A percentile compares a stretch with the other conserved stretches of the same genome.
phyloP scores from a whole-genome alignment of 352 stramenopile genomes.

The Peronospora farinosa region DNA sequence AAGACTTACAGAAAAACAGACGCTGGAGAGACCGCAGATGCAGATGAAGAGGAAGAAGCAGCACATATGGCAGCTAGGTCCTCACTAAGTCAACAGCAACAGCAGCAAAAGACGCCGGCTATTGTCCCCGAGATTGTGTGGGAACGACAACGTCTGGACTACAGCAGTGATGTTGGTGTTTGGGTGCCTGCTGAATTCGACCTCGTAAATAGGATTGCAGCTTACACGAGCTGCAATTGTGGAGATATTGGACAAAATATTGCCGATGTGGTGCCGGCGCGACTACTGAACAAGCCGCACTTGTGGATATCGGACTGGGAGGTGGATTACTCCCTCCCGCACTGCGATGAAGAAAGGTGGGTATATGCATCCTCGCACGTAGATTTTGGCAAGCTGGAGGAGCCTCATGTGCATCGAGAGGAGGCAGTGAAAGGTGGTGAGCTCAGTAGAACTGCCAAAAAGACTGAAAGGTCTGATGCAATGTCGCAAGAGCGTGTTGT shows the following conservation, averaged over 20 bases:
- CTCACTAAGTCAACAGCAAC: constrained; percentile 24
- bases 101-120: constrained; percentile 25
- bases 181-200: constrained; percentile 42
- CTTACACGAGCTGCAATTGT: constrained; percentile 62
- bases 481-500: too few species aligned
- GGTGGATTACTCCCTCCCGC: constrained; percentile 41
- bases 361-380: constrained; percentile 47
- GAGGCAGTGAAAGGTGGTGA: constrained; percentile 3
- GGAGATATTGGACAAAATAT: constrained; percentile 49
- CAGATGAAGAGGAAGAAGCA: constrained; percentile 29
- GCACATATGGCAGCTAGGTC: constrained; percentile 14
- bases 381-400: constrained; percentile 29
- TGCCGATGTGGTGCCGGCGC: constrained; percentile 49
- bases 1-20: constrained; percentile 29
- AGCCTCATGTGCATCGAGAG: constrained; percentile 4
- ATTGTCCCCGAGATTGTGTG: constrained; percentile 47
- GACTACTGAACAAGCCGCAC: constrained; percentile 63
- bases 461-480: neutral
- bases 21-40: constrained; percentile 25
- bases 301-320: constrained; percentile 70
- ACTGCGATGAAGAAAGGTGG: constrained; percentile 65
- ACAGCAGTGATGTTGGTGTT: constrained; percentile 13
- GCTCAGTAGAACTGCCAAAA: constrained; percentile 1
- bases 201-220: constrained; percentile 31
- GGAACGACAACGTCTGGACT: constrained; percentile 38